Percentiles rank a stretch among this genome's conserved stretches.
phyloP scores from a whole-genome alignment of 2,329 filamentous ascomycete genomes.

The Zymoseptoria ardabiliae region DNA sequence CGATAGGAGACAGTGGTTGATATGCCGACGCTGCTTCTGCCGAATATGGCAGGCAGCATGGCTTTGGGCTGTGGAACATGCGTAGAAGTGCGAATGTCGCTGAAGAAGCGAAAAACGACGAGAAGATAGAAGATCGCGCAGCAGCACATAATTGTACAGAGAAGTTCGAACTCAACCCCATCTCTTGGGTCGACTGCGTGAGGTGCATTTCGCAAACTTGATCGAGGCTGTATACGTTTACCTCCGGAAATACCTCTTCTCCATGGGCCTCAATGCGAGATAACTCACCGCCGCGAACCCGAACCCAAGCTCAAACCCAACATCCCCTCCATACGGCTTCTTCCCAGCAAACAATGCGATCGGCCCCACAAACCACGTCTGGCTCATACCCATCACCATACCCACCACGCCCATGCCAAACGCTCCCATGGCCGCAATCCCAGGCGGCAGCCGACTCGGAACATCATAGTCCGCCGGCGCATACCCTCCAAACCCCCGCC shows the following conservation, averaged over 20 bases:
- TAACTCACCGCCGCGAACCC: slow-evolving; percentile 51
- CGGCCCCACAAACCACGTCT: slow-evolving; percentile 61
- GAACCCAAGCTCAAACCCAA: slow-evolving; percentile 61
- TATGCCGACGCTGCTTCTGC: background rate
- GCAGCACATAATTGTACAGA: background rate
- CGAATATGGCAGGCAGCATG: background rate
- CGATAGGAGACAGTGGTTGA: background rate
- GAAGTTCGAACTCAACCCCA: background rate
- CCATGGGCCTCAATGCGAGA: slow-evolving; percentile 43
- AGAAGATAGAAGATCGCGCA: background rate
- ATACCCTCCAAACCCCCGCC: slow-evolving; percentile 55
- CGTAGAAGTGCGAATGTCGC: background rate
- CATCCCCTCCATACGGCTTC: slow-evolving; percentile 48
- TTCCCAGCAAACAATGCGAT: slow-evolving; percentile 54
- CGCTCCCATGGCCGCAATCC: slow-evolving; percentile 55
- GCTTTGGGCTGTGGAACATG: background rate
- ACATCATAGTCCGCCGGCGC: slow-evolving; percentile 52
- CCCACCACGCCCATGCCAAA: slow-evolving; percentile 59
- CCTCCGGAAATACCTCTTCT: slow-evolving; percentile 35
- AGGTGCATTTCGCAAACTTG: background rate
- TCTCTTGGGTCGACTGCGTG: background rate
- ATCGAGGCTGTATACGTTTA: slow-evolving; percentile 4
- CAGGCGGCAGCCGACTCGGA: slow-evolving; percentile 51
- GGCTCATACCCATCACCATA: slow-evolving; percentile 62
- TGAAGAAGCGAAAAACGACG: background rate